phyloP scores from a whole-genome alignment of 2,329 filamentous ascomycete species.

The Aureobasidium sp. region DNA sequence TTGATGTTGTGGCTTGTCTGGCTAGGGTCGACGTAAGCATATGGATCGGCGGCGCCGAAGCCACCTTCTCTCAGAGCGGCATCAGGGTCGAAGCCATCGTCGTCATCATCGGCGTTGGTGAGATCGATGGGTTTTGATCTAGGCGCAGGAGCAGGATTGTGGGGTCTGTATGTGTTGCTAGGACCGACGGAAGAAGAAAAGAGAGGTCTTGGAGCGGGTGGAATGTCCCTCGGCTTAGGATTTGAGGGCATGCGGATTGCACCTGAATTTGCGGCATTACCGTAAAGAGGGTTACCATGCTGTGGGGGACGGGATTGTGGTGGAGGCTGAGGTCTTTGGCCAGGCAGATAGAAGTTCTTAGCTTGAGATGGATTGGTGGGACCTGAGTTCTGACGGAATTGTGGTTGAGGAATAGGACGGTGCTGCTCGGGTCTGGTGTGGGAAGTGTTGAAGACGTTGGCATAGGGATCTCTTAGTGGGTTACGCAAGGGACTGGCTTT shows the following conservation, averaged over 20 bases:
- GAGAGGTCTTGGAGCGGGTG: constrained; percentile 42
- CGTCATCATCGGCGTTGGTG: constrained; percentile 31
- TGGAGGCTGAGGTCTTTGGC: constrained; percentile 15
- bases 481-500: constrained; percentile 49
- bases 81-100: constrained; percentile 41
- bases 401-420: neutral
- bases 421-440: constrained; percentile 20
- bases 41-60: constrained; percentile 47
- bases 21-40: constrained; percentile 58
- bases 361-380: neutral
- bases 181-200: constrained; percentile 41
- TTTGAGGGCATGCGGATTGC: constrained; percentile 42
- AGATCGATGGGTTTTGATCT: constrained; percentile 40
- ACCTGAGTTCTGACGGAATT: constrained; percentile 7
- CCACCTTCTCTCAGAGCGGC: constrained; percentile 36
- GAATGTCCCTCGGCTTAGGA: constrained; percentile 35
- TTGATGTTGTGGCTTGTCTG: constrained; percentile 72
- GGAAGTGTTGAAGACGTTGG: constrained; percentile 42
- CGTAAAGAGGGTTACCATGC: constrained; percentile 1
- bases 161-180: constrained; percentile 39
- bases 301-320: constrained; percentile 4
- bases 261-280: constrained; percentile 8
- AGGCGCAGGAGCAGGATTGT: constrained; percentile 25
- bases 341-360: constrained; percentile 19
- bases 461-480: constrained; percentile 30